Base-by-base conservation (phyloP, 176 grass and related monocot genomes). In the Cenchrus purpureus region DNA sequence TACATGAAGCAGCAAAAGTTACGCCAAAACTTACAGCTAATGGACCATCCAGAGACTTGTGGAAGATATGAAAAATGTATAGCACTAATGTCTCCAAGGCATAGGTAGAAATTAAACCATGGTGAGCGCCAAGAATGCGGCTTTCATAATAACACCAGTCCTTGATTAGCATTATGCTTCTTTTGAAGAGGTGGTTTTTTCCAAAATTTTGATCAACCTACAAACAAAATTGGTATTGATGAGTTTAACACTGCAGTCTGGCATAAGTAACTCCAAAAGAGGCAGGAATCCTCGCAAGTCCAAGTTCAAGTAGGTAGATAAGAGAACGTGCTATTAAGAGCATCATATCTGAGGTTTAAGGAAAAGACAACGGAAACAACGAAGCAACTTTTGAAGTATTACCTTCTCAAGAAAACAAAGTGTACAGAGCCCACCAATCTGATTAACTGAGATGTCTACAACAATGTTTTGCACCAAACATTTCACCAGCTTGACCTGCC, bases 371-470 rank as follows among this genome's bases (percentile, higher is more conserved):
- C 17, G 9, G 28, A 81, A 71, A 70, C 19, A 69, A 68, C 22
- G 5, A 57, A 60, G 48, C 20, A 65, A 62, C 16, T 81, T 67
- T 73, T 80, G n/a, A 63, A 49, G 60, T 49, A 80, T 73, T 90
- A 98, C 95, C 92, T 93, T 56, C 76, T 98, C 91, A 29, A 98
- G 95, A 82, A 98, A 98, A 92, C 95, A 95, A 84, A 98, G 93
- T 4, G 93, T 95, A 79, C 75, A 92, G 25, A 95, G 87, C 68
- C 93, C 95, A 40, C 93, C 95, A 61, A 95, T 88, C 84, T 98
- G 95, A 93, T 98, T 98, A 69, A 95, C 93, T n/a, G 95, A 92
- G 51, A 95, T 98, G 75, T 98, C 95, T 43, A 98, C 91, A 56
- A 92, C 85, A 52, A 95, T 98, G 73, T 98, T 93, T 76, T 98